Conservation (phyloP, 2,329 filamentous ascomycete genomes). For the Aaosphaeria arxii region DNA sequence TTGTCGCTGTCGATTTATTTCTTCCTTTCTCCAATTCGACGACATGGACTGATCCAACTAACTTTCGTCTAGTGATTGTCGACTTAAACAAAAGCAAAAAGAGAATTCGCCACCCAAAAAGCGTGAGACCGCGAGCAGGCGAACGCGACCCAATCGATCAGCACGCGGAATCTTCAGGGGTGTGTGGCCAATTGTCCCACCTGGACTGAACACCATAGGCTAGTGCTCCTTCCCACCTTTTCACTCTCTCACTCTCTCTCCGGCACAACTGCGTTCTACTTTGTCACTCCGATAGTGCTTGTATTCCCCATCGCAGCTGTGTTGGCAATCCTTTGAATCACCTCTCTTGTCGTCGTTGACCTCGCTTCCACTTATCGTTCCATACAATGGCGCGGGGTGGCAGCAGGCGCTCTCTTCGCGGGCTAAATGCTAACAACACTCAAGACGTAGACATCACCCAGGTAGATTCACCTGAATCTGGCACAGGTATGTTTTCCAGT, state of each 20-base stretch:
- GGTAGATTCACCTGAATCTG: background rate
- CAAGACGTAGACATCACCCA: background rate
- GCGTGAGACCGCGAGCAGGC: slow-evolving; percentile 1
- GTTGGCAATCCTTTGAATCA: background rate
- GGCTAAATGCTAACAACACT: background rate
- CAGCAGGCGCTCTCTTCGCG: background rate
- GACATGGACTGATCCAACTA: no score
- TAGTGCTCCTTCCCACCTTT: slow-evolving; percentile 1
- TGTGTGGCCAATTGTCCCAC: slow-evolving; percentile 1
- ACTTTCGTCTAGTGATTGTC: no score
- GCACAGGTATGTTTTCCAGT: background rate
- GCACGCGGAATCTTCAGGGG: background rate
- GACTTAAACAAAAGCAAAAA: no score
- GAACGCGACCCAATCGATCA: slow-evolving; percentile 1
- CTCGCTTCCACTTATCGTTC: background rate
- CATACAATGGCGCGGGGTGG: slow-evolving; percentile 1
- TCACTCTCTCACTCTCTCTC: background rate
- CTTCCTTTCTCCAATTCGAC: no score
- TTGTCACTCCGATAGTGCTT: background rate
- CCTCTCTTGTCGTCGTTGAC: background rate
- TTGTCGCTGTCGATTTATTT: no score
- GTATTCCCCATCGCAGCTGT: background rate
- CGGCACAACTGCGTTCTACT: background rate
- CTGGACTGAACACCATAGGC: slow-evolving; percentile 2
- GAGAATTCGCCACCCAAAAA: slow-evolving; percentile 2